Evolutionary conservation across 1,139 yeast genomes (phyloP).

Genomic region (Kluyveromyces marxianus): DNA sequence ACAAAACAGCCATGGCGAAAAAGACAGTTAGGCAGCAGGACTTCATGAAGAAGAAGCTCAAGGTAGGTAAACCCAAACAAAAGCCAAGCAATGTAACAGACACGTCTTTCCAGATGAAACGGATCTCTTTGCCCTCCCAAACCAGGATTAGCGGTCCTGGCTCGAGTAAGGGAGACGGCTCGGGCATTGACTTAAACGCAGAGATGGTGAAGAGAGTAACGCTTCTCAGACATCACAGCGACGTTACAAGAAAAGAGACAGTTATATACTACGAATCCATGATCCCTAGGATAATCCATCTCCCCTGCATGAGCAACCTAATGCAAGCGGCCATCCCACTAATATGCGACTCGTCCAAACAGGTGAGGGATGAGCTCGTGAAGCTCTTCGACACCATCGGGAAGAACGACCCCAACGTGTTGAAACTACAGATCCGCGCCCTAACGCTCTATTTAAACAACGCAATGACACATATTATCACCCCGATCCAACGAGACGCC

Average conservation of each 20-base stretch:
- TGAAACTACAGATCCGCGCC: constrained; percentile 59
- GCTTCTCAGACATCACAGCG: constrained; percentile 70
- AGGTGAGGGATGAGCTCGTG: constrained; percentile 57
- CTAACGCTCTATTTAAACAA: constrained; percentile 73
- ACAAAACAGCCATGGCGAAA: constrained; percentile 22
- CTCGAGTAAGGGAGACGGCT: constrained; percentile 8
- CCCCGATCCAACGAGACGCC: constrained; percentile 64
- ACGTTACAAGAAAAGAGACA: constrained; percentile 68
- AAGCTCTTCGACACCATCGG: constrained; percentile 47
- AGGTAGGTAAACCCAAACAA: constrained; percentile 77
- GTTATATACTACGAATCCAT: constrained; percentile 42
- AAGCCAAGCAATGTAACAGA: constrained; percentile 73
- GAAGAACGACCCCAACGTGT: constrained; percentile 44
- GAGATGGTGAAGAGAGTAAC: constrained; percentile 55
- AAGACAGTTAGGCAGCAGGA: constrained; percentile 31
- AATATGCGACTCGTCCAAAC: constrained; percentile 30
- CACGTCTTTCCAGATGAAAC: constrained; percentile 73
- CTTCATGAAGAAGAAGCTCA: constrained; percentile 62
- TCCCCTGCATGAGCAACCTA: constrained; percentile 26
- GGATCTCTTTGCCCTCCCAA: constrained; percentile 57
- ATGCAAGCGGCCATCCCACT: constrained; percentile 26
- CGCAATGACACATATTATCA: constrained; percentile 88
- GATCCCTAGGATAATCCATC: constrained; percentile 35
- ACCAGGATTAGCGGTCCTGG: constrained; percentile 31
- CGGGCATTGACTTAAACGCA: constrained; percentile 14